These are phyloP conservation scores for Fistulifera pelliculosa DNA, from an alignment of 108 stramenopile genomes.

Conservation along the genomic window DNA sequence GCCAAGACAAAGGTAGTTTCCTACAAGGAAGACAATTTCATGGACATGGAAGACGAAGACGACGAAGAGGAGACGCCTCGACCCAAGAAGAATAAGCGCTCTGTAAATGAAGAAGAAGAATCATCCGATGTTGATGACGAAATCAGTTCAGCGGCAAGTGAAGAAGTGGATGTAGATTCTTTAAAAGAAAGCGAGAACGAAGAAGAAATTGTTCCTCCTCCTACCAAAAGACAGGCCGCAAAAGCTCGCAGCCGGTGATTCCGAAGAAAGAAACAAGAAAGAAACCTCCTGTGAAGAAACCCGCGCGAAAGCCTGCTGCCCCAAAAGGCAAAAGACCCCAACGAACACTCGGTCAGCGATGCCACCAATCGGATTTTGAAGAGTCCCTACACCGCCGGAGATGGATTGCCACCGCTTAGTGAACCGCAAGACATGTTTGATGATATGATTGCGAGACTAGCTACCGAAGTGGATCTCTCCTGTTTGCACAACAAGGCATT, in stretches of 20 bases:
- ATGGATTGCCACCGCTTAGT: conserved; percentile 2
- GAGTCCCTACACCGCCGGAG: conserved; percentile 5
- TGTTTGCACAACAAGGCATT: conserved; percentile 15
- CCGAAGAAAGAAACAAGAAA: background rate
- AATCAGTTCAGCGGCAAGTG: background rate
- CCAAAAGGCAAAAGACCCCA: background rate
- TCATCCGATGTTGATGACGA: background rate
- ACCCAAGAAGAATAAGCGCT: background rate
- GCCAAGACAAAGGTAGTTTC: background rate
- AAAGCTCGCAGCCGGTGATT: background rate
- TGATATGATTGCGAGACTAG: conserved; percentile 10
- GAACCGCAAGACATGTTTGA: conserved; percentile 18
- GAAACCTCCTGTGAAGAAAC: too few species aligned
- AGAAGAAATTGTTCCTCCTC: background rate
- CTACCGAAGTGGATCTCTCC: background rate
- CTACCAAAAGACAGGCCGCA: background rate
- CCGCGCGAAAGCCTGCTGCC: too few species aligned
- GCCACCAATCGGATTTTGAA: conserved; percentile 1
- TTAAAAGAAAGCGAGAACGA: background rate
- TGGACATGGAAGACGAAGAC: conserved; percentile 4
- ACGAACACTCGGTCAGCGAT: background rate
- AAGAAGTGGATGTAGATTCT: background rate
- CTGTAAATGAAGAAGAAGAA: background rate
- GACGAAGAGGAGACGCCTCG: background rate
- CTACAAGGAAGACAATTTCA: conserved; percentile 3